phyloP scores from a whole-genome alignment of 768 basidiomycete genomes.

The Termitomyces sp. region DNA sequence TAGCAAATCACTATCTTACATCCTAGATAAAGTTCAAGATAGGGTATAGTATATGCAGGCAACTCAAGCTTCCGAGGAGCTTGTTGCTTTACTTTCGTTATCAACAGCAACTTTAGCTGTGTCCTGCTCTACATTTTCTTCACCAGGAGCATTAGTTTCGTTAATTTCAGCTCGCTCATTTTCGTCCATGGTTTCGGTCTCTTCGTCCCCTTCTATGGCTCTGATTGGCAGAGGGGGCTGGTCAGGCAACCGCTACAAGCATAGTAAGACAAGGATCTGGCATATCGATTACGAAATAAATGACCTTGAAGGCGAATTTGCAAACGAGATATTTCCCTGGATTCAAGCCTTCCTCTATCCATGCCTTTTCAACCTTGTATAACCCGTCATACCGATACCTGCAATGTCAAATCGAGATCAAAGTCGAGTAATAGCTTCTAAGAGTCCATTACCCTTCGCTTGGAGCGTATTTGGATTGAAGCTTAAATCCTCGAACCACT shows the following conservation, averaged over 20 bases:
- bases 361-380: conserved; percentile 76
- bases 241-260: conserved; percentile 44
- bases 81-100: background rate
- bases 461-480: conserved; percentile 71
- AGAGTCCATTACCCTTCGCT: conserved; percentile 55
- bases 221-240: conserved; percentile 49
- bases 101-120: background rate
- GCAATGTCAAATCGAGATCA: background rate
- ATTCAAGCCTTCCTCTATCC: conserved; percentile 72
- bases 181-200: conserved; percentile 10
- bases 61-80: background rate
- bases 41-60: background rate
- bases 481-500: conserved; percentile 84
- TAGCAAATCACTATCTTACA: background rate
- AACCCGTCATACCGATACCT: conserved; percentile 92
- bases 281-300: background rate
- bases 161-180: background rate
- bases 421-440: background rate
- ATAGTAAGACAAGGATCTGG: background rate
- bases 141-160: background rate
- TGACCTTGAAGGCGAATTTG: conserved; percentile 79
- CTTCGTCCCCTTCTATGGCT: conserved; percentile 12
- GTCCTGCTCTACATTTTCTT: background rate
- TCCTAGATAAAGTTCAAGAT: background rate
- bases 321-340: conserved; percentile 73